phyloP scores from a whole-genome alignment of 208 protist genomes.

The Trypanosoma theileri region DNA sequence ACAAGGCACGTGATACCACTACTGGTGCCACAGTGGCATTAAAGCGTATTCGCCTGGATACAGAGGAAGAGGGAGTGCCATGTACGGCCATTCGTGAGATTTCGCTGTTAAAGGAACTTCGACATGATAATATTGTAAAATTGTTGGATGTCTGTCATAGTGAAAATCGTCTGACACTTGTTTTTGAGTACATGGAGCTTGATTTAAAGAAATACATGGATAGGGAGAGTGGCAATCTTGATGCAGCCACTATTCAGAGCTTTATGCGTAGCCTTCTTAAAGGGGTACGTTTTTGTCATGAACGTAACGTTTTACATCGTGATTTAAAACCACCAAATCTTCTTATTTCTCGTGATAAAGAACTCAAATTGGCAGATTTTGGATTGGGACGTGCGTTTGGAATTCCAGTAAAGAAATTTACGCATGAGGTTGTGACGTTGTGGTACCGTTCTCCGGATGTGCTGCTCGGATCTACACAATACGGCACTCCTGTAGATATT shows the following conservation, averaged over 20 bases:
- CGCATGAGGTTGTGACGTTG: slow-evolving; percentile 91
- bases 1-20: slow-evolving; percentile 85
- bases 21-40: slow-evolving; percentile 77
- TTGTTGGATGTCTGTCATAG: slow-evolving; percentile 96
- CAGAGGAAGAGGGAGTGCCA: slow-evolving; percentile 91
- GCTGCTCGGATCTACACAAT: slow-evolving; percentile 84
- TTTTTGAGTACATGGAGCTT: slow-evolving; percentile 97
- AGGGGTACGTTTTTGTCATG: slow-evolving; percentile 81
- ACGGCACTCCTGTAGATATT: slow-evolving; percentile 90
- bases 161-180: slow-evolving; percentile 94
- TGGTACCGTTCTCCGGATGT: slow-evolving; percentile 96
- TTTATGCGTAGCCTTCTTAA: slow-evolving; percentile 83
- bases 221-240: slow-evolving; percentile 49
- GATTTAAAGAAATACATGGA: slow-evolving; percentile 98
- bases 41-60: slow-evolving; percentile 85
- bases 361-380: slow-evolving; percentile 89
- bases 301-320: slow-evolving; percentile 81
- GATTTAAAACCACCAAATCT: slow-evolving; percentile 92
- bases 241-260: slow-evolving; percentile 59
- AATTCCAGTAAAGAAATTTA: slow-evolving; percentile 85
- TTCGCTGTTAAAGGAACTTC: slow-evolving; percentile 95
- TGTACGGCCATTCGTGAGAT: slow-evolving; percentile 94
- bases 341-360: slow-evolving; percentile 78
- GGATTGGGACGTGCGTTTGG: slow-evolving; percentile 84
- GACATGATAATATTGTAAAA: slow-evolving; percentile 94